Evolutionary conservation across 495 filamentous ascomycete genomes (phyloP).

Genomic region (Penicillium coprophilum): DNA sequence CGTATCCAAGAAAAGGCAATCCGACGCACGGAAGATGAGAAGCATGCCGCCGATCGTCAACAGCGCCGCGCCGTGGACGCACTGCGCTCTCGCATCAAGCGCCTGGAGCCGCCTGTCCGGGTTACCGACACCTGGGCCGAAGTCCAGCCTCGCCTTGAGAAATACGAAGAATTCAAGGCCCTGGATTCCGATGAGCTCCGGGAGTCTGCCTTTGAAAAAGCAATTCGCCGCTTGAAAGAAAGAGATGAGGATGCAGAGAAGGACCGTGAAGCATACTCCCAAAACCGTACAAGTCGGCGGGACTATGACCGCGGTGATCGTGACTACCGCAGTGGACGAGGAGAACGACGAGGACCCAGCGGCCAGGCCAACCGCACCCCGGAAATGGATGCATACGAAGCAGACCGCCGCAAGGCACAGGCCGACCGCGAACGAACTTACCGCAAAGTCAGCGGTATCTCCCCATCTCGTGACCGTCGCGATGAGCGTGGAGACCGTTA

Average conservation of each 20-base stretch:
- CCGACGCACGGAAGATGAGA: conserved; percentile 79
- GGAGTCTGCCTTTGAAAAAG: conserved; percentile 85
- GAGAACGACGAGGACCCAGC: conserved; percentile 58
- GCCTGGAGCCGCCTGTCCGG: conserved; percentile 80
- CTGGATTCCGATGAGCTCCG: conserved; percentile 80
- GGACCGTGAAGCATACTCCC: conserved; percentile 61
- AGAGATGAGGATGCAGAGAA: conserved; percentile 83
- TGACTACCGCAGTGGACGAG: conserved; percentile 51
- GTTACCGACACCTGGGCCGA: conserved; percentile 81
- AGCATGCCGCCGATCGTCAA: conserved; percentile 75
- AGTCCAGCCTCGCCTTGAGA: conserved; percentile 73
- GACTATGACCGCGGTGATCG: conserved; percentile 56
- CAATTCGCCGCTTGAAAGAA: conserved; percentile 83
- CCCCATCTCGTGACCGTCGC: conserved; percentile 46
- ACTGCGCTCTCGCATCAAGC: conserved; percentile 85
- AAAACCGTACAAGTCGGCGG: conserved; percentile 43
- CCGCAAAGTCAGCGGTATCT: conserved; percentile 70
- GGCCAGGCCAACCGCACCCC: conserved; percentile 69
- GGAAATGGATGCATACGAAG: conserved; percentile 84
- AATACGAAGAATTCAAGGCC: conserved; percentile 77
- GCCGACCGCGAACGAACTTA: conserved; percentile 86
- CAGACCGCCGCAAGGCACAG: conserved; percentile 80
- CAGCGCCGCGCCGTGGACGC: conserved; percentile 83
- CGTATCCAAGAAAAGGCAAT: conserved; percentile 78
- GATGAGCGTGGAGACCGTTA: conserved; percentile 57